Evolutionary conservation across 2,329 filamentous ascomycete species (phyloP), one percentile per base, ranked within the genome.

Genomic region (Alternaria burnsii): DNA sequence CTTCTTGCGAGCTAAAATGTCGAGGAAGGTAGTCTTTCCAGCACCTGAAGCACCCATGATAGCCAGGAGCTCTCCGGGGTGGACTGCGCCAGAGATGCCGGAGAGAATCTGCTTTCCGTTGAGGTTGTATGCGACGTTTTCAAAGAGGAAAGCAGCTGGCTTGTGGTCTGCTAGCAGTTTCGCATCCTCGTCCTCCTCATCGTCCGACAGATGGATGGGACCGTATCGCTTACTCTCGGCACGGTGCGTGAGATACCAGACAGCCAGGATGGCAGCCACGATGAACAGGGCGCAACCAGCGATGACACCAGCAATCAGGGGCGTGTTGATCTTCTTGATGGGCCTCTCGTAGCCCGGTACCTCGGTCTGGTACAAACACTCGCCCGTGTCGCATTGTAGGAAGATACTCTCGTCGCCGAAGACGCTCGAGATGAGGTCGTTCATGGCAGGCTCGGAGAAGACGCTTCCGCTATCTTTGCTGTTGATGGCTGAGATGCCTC

Each of bases 11-110:
- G 95, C 95, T 47, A 99, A 83, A 60, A 99, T 97, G 75, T 99
- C 95, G 44, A 99, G 83, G 78, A 99, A 98, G 0, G 93, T 97
- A 0, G 95, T 99, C 81, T 99, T 99, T 60, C 95, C 95, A 42
- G 95, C 96, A 30, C 95, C 95, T 0, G 95, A 99, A 8, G 95
- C 94, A 58, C 95, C 95, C 94, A 99, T 99, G 71, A 99, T 97
- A 9, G 95, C 95, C 67, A 94, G 92, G 8, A 98, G 88, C 77
- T 99, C 93, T n/a, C 96, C 96, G 3, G 94, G 93, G 68, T 91
- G 91, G n/a, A 94, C 94, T 42, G 93, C 89, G 47, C 95, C 95
- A 66, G 90, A 89, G 34, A 99, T 90, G 14, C 87, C 88, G 16
- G 86, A 85, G 3, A 99, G 83, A 47, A 99, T 97, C 53, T 91